Conservation (phyloP, 352 stramenopile species). For the Globisporangium apiculatum region DNA sequence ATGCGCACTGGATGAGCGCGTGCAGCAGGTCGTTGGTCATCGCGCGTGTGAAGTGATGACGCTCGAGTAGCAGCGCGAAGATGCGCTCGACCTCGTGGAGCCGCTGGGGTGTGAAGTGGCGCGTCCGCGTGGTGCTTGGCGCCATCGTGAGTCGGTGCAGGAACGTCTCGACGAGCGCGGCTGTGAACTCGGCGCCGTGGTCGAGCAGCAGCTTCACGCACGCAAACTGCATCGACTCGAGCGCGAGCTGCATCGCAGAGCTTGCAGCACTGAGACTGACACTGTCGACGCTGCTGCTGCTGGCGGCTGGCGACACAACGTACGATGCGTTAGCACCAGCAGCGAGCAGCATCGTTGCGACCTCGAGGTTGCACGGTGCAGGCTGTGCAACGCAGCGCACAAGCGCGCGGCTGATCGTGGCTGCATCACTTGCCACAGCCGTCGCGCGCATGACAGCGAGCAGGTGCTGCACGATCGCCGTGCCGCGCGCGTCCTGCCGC, state of each 20-base stretch:
- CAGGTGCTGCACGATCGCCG: conserved; percentile 24
- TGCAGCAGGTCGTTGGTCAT: conserved; percentile 42
- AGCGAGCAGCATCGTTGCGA: conserved; percentile 31
- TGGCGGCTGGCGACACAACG: not conserved
- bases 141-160: conserved; percentile 19
- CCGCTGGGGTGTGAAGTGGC: conserved; percentile 21
- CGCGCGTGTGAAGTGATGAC: conserved; percentile 13
- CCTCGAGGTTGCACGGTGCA: conserved; percentile 29
- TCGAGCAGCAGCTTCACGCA: conserved; percentile 35
- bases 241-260: conserved; percentile 29
- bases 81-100: conserved; percentile 37
- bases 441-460: conserved; percentile 10
- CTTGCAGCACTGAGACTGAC: too few species aligned
- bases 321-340: conserved; percentile 24
- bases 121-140: not conserved
- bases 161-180: conserved; percentile 25
- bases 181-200: conserved; percentile 25
- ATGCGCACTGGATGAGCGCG: conserved; percentile 27
- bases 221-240: conserved; percentile 27
- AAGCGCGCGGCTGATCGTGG: conserved; percentile 25
- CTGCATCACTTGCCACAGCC: not conserved
- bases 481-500: conserved; percentile 31
- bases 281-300: not conserved
- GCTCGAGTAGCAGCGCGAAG: conserved; percentile 35
- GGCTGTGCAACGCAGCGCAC: conserved; percentile 29